Conservation (phyloP, 2,329 filamentous ascomycete genomes). For the Hymenoscyphus scutula region DNA sequence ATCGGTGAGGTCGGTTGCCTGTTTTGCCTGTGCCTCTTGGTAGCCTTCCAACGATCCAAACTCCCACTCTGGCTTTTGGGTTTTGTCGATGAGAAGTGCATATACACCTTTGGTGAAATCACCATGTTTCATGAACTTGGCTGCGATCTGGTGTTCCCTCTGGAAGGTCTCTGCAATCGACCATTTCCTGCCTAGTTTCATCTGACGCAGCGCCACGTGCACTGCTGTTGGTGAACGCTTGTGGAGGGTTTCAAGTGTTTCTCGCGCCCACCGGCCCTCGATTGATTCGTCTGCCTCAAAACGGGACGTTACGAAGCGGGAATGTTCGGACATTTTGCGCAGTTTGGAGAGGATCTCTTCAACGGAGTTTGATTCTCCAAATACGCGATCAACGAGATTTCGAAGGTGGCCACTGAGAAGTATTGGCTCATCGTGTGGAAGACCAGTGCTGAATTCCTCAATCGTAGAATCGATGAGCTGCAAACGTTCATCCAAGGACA, state of each 20-base stretch:
- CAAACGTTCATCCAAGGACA: constrained; percentile 60
- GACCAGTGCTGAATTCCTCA: constrained; percentile 83
- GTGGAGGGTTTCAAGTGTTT: constrained; percentile 72
- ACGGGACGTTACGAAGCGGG: no score
- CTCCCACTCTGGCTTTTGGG: constrained; percentile 59
- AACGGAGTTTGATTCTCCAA: constrained; percentile 60
- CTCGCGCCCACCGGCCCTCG: constrained; percentile 67
- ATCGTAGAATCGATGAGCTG: constrained; percentile 80
- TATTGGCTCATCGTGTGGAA: constrained; percentile 73
- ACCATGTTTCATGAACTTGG: constrained; percentile 82
- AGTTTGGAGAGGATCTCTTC: constrained; percentile 64
- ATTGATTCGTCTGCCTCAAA: constrained; percentile 37
- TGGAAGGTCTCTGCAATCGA: constrained; percentile 80
- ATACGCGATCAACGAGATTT: constrained; percentile 80
- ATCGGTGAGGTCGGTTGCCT: constrained; percentile 53
- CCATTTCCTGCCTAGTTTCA: constrained; percentile 75
- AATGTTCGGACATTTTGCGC: neutral
- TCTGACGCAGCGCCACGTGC: constrained; percentile 78
- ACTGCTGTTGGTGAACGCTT: constrained; percentile 83
- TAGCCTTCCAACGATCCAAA: constrained; percentile 72
- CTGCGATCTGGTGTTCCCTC: constrained; percentile 80
- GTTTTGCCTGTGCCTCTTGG: constrained; percentile 39
- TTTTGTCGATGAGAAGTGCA: constrained; percentile 72
- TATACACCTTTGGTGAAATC: constrained; percentile 94
- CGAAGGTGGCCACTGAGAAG: constrained; percentile 68